These are phyloP conservation scores for Choiromyces venosus DNA, from an alignment of 495 filamentous ascomycete species.

Conservation along the genomic window DNA sequence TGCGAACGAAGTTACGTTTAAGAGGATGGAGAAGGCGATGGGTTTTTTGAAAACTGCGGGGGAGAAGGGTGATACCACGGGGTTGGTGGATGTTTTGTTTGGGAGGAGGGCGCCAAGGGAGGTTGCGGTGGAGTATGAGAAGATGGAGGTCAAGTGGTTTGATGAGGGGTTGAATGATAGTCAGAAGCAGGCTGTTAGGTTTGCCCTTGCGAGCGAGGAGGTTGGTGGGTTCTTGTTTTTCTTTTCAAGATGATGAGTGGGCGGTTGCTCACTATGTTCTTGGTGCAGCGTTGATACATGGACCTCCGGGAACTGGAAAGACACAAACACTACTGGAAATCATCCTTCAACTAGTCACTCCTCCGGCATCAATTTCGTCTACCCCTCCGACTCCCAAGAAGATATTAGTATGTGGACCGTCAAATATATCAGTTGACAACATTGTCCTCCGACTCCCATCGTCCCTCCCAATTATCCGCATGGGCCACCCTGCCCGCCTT, in stretches of 20 bases:
- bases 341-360: conserved; percentile 71
- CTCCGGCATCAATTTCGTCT: conserved; percentile 26
- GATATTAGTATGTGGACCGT: conserved; percentile 87
- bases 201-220: conserved; percentile 75
- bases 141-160: conserved; percentile 59
- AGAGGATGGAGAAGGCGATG: conserved; percentile 90
- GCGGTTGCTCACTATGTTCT: neutral
- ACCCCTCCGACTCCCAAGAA: conserved; percentile 52
- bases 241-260: neutral
- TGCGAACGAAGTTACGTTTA: conserved; percentile 86
- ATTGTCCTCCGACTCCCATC: conserved; percentile 90
- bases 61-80: conserved; percentile 55
- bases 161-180: conserved; percentile 78
- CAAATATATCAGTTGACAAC: conserved; percentile 96
- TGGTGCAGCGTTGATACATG: conserved; percentile 72
- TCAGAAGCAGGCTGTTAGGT: conserved; percentile 85
- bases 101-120: conserved; percentile 59
- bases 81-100: conserved; percentile 77
- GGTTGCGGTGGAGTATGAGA: conserved; percentile 47
- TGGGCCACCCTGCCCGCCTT: conserved; percentile 88
- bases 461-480: conserved; percentile 76
- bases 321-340: conserved; percentile 96
- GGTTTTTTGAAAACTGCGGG: conserved; percentile 56
- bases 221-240: conserved; percentile 45
- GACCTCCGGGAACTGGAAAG: conserved; percentile 94